Conservation (phyloP, 148 eudicot genomes). For the Pharnaceum exiguum region DNA sequence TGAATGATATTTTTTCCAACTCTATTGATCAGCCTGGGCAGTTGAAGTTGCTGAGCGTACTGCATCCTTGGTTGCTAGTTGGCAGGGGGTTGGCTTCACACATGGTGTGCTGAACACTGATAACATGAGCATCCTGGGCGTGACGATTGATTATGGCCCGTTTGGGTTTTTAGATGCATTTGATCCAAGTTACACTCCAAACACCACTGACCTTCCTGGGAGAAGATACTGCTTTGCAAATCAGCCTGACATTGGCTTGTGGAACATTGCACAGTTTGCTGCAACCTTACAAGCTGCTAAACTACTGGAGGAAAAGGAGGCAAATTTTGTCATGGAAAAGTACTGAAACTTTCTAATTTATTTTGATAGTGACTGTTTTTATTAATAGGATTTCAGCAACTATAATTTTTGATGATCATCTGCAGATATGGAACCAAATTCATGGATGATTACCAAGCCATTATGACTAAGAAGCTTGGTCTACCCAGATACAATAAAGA, state of each 20-base stretch:
- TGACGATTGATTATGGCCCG: conserved; percentile 97
- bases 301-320: conserved; percentile 73
- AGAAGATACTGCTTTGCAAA: conserved; percentile 98
- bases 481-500: conserved; percentile 87
- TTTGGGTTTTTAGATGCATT: conserved; percentile 99
- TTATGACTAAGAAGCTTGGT: conserved; percentile 94
- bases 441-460: conserved; percentile 95
- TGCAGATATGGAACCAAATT: conserved; percentile 95
- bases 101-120: conserved; percentile 99
- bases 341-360: conserved; percentile 11
- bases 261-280: conserved; percentile 90
- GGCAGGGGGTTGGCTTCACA: conserved; percentile 99
- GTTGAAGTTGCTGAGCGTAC: conserved; percentile 99
- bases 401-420: neutral
- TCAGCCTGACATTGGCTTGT: conserved; percentile 96
- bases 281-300: conserved; percentile 86
- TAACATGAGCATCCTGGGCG: conserved; percentile 96
- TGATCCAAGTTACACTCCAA: conserved; percentile 98
- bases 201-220: conserved; percentile 98
- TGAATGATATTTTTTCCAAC: conserved; percentile 19
- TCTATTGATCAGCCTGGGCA: conserved; percentile 73
- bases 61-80: conserved; percentile 85
- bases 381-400: neutral
- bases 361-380: neutral
- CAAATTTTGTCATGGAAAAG: conserved; percentile 94